Base-by-base conservation (phyloP, 2,329 filamentous ascomycete species). In the Venturiaceae sp. region DNA sequence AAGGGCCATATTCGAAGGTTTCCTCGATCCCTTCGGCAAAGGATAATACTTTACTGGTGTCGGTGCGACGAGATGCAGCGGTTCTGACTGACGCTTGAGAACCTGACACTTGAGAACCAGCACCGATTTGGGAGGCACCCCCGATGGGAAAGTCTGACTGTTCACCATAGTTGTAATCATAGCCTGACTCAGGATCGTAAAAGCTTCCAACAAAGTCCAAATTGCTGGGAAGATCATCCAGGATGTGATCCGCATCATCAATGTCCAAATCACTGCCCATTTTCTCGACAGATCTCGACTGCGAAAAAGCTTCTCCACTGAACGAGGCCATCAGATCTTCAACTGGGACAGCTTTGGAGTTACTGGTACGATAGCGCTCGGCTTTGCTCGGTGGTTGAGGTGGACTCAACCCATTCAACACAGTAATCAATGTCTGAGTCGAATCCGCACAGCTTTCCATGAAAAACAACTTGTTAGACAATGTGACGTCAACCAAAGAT, bases 381-480 rank as follows among this genome's bases (percentile, higher is more conserved):
- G 88, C 86, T 61, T 87, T 90, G 66, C 83, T 92, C 1, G 92
- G 90, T 0, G 91, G 87, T 7, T 84, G 85, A 1, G 94, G 92
- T 4, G 92, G 94, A 37, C 86, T 84, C 4, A 99, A 78, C 0
- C 87, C 91, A 66, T 88, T 90, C 16, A 92, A 74, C 44, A 95
- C 80, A 1, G 82, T 80, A 56, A 96, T 86, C 14, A 99, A 79
- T 0, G 94, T 99, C 69, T 96, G 91, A 0, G 91, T 97, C 1
- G 94, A 99, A 72, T 99, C 94, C 32, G 94, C 94, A 66, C 95
- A 99, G 1, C 92, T 95, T 71, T 99, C 94, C 6, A 99, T 75
- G 34, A 99, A 86, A 57, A 99, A 78, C 1, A 99, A 79, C 63
- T 95, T 87, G 66, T 96, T 92, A 61, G 84, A 84, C 52, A 97